Evolutionary conservation across 2,329 filamentous ascomycete species (phyloP).

Genomic region (Didymella keratinophila): DNA sequence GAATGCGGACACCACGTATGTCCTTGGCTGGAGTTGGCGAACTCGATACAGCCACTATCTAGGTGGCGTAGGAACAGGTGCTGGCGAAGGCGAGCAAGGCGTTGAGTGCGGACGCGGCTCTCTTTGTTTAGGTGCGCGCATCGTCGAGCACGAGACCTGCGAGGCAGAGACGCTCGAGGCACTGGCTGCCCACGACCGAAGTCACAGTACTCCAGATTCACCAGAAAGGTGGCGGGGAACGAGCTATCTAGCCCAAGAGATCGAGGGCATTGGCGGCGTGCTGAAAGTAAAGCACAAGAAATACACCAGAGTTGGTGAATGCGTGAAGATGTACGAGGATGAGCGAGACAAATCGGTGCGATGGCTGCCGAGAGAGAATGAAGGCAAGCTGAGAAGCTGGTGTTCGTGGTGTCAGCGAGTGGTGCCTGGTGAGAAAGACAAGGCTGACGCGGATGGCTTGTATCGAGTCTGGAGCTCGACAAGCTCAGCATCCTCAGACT

Average conservation of each 20-base stretch:
- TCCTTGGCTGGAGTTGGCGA: constrained; percentile 86
- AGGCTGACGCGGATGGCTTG: constrained; percentile 8
- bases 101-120: constrained; percentile 84
- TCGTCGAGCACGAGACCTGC: constrained; percentile 83
- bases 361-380: constrained; percentile 74
- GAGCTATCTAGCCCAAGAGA: constrained; percentile 85
- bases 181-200: constrained; percentile 49
- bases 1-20: constrained; percentile 65
- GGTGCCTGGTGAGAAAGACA: constrained; percentile 66
- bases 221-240: constrained; percentile 63
- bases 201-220: constrained; percentile 32
- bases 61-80: constrained; percentile 83
- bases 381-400: constrained; percentile 77
- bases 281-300: constrained; percentile 89
- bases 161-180: constrained; percentile 73
- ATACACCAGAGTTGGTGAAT: constrained; percentile 80
- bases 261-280: constrained; percentile 87
- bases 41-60: constrained; percentile 80
- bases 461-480: constrained; percentile 16
- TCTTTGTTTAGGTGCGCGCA: constrained; percentile 77
- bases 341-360: constrained; percentile 56
- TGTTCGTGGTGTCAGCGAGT: constrained; percentile 90
- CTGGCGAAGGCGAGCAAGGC: constrained; percentile 86
- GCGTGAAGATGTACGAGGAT: constrained; percentile 83
- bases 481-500: constrained; percentile 11